Conservation (phyloP, 2,329 filamentous ascomycete species). For the Apiospora phragmitis region DNA sequence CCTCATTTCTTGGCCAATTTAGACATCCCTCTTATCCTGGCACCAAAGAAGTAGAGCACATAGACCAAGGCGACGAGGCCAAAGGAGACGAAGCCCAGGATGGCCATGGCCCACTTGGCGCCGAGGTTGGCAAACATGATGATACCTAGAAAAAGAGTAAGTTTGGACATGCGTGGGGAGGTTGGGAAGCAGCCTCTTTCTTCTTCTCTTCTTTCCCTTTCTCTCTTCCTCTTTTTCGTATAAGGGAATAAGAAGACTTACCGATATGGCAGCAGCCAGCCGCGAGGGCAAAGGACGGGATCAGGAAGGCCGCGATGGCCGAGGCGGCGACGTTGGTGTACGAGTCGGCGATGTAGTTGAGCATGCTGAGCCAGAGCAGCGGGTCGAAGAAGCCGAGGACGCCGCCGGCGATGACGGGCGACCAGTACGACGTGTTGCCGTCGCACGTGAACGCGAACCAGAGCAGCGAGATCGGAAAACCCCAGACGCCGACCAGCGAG, state of each 20-base stretch:
- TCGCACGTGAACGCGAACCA: conserved; percentile 45
- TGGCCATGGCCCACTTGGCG: conserved; percentile 42
- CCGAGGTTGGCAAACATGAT: conserved; percentile 38
- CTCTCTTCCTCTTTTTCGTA: not conserved
- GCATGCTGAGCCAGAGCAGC: conserved; percentile 43
- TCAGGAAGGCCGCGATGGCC: conserved; percentile 43
- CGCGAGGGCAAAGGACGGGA: conserved; percentile 42
- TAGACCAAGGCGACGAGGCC: conserved; percentile 41
- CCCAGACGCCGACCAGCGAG: conserved; percentile 42
- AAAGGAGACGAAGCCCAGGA: conserved; percentile 40
- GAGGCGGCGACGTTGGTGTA: conserved; percentile 42
- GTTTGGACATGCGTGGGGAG: not conserved
- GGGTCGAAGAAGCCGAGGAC: conserved; percentile 42
- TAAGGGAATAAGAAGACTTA: conserved; percentile 19
- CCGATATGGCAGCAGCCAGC: conserved; percentile 41
- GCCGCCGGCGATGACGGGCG: conserved; percentile 39
- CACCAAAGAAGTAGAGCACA: conserved; percentile 41
- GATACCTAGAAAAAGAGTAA: conserved; percentile 21
- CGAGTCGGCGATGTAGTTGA: conserved; percentile 43
- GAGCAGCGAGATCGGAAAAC: conserved; percentile 41
- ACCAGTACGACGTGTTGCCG: conserved; percentile 40
- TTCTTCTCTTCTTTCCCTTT: not conserved
- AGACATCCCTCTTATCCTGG: conserved; percentile 31
- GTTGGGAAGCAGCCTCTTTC: too few species aligned
- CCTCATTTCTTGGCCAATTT: conserved; percentile 33